Percentiles rank a stretch among this genome's conserved stretches.
phyloP scores from a whole-genome alignment of 345 rosid species.

The Brassica incana region DNA sequence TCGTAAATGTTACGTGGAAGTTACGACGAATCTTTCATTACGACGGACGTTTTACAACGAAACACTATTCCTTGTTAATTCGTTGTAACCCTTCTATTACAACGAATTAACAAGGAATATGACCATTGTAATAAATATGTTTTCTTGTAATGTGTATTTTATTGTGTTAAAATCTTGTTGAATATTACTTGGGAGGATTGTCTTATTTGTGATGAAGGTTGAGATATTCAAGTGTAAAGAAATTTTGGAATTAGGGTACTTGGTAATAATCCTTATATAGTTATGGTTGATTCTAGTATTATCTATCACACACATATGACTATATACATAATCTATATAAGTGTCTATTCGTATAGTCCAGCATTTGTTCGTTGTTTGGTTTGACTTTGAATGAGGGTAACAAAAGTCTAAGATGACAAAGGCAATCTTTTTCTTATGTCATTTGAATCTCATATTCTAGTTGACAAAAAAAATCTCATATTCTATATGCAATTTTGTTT shows the following conservation, averaged over 20 bases:
- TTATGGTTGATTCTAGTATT: neutral
- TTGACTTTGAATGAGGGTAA: slow-evolving; percentile 1
- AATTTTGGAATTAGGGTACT: slow-evolving; percentile 4
- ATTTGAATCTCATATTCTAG: slow-evolving; percentile 11
- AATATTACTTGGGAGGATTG: slow-evolving; percentile 1
- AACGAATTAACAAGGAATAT: too few relatives aligned
- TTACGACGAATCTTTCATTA: too few relatives aligned
- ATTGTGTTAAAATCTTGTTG: neutral
- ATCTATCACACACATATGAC: neutral
- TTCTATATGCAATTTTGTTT: slow-evolving; percentile 4
- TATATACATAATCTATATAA: neutral
- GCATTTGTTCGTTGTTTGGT: slow-evolving; percentile 17
- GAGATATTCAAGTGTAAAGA: neutral
- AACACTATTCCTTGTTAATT: too few relatives aligned
- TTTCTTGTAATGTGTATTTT: neutral
- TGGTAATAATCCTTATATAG: neutral
- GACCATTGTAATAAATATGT: too few relatives aligned
- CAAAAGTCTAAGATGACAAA: slow-evolving; percentile 21
- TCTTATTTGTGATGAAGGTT: slow-evolving; percentile 8
- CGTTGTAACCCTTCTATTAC: too few relatives aligned
- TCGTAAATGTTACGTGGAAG: too few relatives aligned
- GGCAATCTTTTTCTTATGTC: slow-evolving; percentile 10
- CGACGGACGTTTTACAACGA: too few relatives aligned
- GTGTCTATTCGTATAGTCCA: slow-evolving; percentile 14
- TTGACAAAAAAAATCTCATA: neutral